Evolutionary conservation across 345 rosid genomes (phyloP).

Genomic region (Isatis tinctoria): DNA sequence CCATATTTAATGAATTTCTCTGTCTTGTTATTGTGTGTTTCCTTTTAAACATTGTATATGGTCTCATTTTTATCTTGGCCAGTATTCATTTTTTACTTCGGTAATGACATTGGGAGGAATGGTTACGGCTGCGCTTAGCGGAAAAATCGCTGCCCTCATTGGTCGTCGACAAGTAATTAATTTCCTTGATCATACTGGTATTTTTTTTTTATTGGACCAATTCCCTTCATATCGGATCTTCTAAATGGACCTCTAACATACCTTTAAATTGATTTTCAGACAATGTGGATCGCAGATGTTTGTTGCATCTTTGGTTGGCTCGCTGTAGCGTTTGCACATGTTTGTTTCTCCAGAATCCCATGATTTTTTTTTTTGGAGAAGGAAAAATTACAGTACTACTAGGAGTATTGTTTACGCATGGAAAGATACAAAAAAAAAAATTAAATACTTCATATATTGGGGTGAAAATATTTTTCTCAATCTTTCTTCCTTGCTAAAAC

Average conservation of each 20-base stretch:
- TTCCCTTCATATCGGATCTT: not conserved
- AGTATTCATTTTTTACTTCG: conserved; percentile 34
- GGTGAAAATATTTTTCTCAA: not conserved
- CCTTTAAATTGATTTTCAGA: conserved; percentile 24
- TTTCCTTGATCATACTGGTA: not conserved
- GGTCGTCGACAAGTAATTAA: conserved; percentile 33
- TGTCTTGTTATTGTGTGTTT: not conserved
- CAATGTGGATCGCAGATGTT: conserved; percentile 37
- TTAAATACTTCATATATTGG: not conserved
- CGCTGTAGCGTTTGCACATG: conserved; percentile 37
- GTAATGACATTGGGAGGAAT: conserved; percentile 34
- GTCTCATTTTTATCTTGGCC: not conserved
- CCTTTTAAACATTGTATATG: too few relatives aligned
- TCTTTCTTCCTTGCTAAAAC: not conserved
- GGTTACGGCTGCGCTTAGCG: conserved; percentile 31
- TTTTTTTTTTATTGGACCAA: not conserved
- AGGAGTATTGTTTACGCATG: not conserved
- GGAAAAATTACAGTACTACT: not conserved
- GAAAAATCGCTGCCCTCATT: conserved; percentile 27
- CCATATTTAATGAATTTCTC: too few relatives aligned
- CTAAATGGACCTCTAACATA: not conserved
- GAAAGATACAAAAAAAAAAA: not conserved
- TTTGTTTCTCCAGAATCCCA: conserved; percentile 13
- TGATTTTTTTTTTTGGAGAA: not conserved
- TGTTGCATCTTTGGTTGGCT: conserved; percentile 41